phyloP scores from a whole-genome alignment of 306 rosid genomes.

The Malus orientalis region DNA sequence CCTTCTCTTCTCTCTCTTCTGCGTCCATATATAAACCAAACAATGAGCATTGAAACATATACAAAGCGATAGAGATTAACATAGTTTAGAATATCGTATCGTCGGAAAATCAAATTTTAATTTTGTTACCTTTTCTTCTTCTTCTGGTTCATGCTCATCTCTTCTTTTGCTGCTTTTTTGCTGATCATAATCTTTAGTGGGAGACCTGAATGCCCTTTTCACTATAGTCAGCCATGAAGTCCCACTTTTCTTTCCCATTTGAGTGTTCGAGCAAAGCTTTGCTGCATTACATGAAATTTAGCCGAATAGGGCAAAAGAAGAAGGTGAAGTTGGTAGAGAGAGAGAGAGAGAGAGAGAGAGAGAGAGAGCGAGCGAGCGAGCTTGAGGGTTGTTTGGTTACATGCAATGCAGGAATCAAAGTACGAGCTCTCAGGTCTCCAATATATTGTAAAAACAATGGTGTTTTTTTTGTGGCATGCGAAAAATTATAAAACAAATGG shows the following conservation, averaged over 20 bases:
- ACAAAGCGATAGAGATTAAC: neutral
- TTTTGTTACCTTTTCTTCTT: slow-evolving; percentile 20
- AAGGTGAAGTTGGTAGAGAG: neutral
- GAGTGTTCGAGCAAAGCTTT: neutral
- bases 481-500: neutral
- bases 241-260: slow-evolving; percentile 24
- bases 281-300: neutral
- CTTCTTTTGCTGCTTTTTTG: slow-evolving; percentile 12
- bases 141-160: slow-evolving; percentile 19
- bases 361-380: neutral
- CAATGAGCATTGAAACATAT: neutral
- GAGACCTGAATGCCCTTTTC: slow-evolving; percentile 29
- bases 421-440: neutral
- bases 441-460: neutral
- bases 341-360: neutral
- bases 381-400: neutral
- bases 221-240: slow-evolving; percentile 23
- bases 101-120: too few species aligned
- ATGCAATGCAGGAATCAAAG: neutral
- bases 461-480: slow-evolving; percentile 18
- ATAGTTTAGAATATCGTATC: neutral
- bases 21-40: neutral
- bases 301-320: neutral
- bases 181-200: slow-evolving; percentile 6
- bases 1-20: slow-evolving; percentile 26